These are phyloP conservation scores for Monosporascus sp. DNA, from an alignment of 2,329 filamentous ascomycete genomes.

Conservation along the genomic window DNA sequence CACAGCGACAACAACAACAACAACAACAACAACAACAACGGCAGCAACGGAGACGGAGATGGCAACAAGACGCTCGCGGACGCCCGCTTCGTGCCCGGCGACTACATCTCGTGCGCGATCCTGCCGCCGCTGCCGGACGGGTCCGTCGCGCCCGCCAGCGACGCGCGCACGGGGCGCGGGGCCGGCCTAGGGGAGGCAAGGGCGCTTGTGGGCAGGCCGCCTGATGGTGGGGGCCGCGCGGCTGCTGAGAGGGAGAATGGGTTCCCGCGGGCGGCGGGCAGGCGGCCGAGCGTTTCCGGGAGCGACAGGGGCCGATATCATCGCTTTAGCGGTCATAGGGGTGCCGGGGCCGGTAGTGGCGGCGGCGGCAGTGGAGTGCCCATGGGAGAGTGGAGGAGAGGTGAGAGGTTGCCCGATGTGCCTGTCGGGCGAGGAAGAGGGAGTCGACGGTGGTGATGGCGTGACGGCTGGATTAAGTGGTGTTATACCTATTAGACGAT, in stretches of 20 bases:
- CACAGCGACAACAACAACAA: conserved; percentile 25
- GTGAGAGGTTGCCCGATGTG: conserved; percentile 55
- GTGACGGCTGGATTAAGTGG: conserved; percentile 8
- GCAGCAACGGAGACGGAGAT: conserved; percentile 42
- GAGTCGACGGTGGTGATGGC: conserved; percentile 33
- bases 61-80: conserved; percentile 70
- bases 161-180: conserved; percentile 39
- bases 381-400: conserved; percentile 61
- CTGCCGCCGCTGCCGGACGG: conserved; percentile 71
- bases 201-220: conserved; percentile 15
- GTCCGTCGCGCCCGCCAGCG: conserved; percentile 59
- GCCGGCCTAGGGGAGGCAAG: conserved; percentile 31
- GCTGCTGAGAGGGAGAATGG: conserved; percentile 35
- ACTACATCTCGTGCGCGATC: conserved; percentile 80
- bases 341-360: conserved; percentile 38
- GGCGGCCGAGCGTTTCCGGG: conserved; percentile 30
- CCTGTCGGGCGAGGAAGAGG: conserved; percentile 36
- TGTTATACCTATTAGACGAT: no score
- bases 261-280: conserved; percentile 33
- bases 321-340: conserved; percentile 39
- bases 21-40: conserved; percentile 15
- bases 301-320: conserved; percentile 34
- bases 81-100: conserved; percentile 78
- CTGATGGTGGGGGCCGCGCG: conserved; percentile 20
- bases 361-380: conserved; percentile 39